Evolutionary conservation across 768 basidiomycete species (phyloP).

Genomic region (Boletus coccyginus): DNA sequence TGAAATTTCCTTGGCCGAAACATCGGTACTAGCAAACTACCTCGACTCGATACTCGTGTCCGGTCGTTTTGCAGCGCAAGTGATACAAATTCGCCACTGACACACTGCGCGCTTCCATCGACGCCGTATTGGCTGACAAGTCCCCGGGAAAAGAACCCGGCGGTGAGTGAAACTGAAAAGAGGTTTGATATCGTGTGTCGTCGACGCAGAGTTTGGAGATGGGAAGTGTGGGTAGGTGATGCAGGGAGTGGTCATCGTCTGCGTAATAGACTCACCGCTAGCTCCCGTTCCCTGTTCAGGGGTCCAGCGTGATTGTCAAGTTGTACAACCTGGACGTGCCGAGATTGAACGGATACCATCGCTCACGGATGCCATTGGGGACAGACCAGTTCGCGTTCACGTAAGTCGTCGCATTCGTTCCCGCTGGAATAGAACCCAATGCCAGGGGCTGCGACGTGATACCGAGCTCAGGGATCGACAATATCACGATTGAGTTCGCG

Average conservation of each 20-base stretch:
- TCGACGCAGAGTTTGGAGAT: too few relatives aligned
- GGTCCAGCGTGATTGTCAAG: conserved; percentile 40
- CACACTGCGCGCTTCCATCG: conserved; percentile 48
- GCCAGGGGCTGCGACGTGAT: conserved; percentile 34
- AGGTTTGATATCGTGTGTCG: too few relatives aligned
- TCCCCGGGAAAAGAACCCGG: too few relatives aligned
- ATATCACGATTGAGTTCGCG: conserved; percentile 35
- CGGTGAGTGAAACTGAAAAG: too few relatives aligned
- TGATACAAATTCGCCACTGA: conserved; percentile 49
- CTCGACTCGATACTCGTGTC: too few relatives aligned
- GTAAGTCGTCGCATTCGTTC: conserved; percentile 35
- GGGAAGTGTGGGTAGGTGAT: too few relatives aligned
- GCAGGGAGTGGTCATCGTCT: conserved; percentile 41
- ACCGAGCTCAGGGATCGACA: conserved; percentile 48
- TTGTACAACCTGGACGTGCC: conserved; percentile 56
- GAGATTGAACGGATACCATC: conserved; percentile 57
- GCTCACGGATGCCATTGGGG: conserved; percentile 42
- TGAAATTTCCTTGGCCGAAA: conserved; percentile 39
- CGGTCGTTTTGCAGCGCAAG: conserved; percentile 19
- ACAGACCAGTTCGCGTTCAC: conserved; percentile 44
- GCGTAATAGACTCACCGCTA: conserved; percentile 28
- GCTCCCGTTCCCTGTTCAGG: conserved; percentile 12
- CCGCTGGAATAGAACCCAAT: conserved; percentile 18
- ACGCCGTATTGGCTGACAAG: conserved; percentile 36
- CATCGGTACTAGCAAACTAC: conserved; percentile 18